A percentile compares a stretch with the other conserved stretches of the same genome.
Evolutionary conservation across 345 rosid species (phyloP).

Genomic region (Excoecaria cochinchinensis): DNA sequence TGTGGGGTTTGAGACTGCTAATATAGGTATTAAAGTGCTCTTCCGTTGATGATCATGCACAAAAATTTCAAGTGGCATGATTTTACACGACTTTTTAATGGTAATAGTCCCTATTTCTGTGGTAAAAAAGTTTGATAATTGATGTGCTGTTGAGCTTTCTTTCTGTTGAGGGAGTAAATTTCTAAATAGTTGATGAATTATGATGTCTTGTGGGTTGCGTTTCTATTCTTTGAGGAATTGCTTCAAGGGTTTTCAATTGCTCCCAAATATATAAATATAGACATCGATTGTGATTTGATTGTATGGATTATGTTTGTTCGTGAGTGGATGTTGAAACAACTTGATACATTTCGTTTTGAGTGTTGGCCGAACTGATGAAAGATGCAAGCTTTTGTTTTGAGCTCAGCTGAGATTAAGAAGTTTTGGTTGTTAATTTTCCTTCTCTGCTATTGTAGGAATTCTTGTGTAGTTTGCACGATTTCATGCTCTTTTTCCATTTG

Average conservation of each 20-base stretch:
- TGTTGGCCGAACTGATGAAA: conserved; percentile 1
- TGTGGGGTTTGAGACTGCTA: not conserved
- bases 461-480: not conserved
- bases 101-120: not conserved
- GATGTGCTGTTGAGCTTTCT: not conserved
- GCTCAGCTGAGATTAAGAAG: not conserved
- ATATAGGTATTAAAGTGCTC: not conserved
- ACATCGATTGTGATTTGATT: not conserved
- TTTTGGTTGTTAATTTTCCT: too few species aligned
- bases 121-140: not conserved
- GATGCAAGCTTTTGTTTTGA: not conserved
- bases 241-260: not conserved
- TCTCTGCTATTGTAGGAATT: not conserved
- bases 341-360: not conserved
- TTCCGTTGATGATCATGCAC: not conserved
- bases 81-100: not conserved
- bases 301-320: not conserved
- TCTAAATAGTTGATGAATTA: not conserved
- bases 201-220: not conserved
- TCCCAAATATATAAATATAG: not conserved
- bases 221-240: not conserved
- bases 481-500: not conserved
- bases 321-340: not conserved
- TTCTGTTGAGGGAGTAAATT: not conserved
- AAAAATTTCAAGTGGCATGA: not conserved